A percentile compares a stretch with the other conserved stretches of the same genome.
phyloP scores from a whole-genome alignment of 73 alveolate species.

The Tetrahymena borealis region DNA sequence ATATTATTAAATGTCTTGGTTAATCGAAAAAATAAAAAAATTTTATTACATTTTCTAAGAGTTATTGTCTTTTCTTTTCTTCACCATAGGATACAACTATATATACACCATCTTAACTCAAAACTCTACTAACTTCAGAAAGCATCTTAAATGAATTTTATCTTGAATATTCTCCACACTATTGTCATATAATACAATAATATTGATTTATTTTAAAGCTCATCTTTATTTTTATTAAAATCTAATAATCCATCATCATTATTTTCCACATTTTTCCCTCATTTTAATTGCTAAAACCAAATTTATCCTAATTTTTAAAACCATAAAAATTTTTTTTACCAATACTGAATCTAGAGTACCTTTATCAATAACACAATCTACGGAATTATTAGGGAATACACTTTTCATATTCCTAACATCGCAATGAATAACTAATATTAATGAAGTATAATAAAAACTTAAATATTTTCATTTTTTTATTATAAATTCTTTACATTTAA shows the following conservation, averaged over 20 bases:
- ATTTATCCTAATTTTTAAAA: too few species aligned
- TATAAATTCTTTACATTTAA: neutral
- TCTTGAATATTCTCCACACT: conserved; percentile 44
- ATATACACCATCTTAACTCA: conserved; percentile 26
- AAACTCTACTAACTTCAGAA: conserved; percentile 3
- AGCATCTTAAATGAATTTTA: conserved; percentile 27
- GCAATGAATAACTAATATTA: neutral
- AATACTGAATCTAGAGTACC: conserved; percentile 33
- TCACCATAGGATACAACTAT: conserved; percentile 37
- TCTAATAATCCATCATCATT: too few species aligned
- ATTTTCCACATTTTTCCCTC: too few species aligned
- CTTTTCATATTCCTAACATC: neutral
- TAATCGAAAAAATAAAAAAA: neutral
- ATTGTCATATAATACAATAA: neutral
- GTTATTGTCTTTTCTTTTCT: neutral
- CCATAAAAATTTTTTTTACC: too few species aligned
- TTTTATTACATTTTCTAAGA: neutral
- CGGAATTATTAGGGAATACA: conserved; percentile 14
- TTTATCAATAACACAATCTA: conserved; percentile 39
- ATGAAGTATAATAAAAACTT: neutral
- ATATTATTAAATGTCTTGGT: neutral
- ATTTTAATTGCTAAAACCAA: too few species aligned
- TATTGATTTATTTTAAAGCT: neutral
- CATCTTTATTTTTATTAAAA: too few species aligned
- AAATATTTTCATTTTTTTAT: neutral